Base-by-base conservation (phyloP, 257 asterid genomes). In the Echium plantagineum region DNA sequence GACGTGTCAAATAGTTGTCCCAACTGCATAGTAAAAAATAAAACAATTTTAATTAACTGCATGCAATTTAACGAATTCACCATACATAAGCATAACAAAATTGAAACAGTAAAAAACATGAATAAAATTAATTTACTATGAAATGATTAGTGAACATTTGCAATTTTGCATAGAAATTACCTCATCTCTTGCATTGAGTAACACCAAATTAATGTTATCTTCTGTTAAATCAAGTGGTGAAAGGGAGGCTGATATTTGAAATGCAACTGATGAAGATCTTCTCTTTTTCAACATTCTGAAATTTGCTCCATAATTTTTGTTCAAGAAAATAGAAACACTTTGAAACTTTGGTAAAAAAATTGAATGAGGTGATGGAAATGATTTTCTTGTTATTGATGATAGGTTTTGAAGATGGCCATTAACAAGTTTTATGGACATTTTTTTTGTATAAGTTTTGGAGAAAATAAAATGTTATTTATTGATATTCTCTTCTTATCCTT, bases 1-100 rank as follows among this genome's bases (percentile, higher is more conserved):
- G 94, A 76, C 56, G 77, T 62, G 60, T 91, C 98, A 51, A 91
- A 91, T 47, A 91, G 83, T 32, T 91, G 96, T 22, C 80, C 95
- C 76, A 88, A 69, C 96, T 91, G 89, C 83, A 82, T 1, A 52
- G 12, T 58, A 55, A 66, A 61, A 55, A 49, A 47, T 15, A 5
- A 5, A 4, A 17, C 47, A 21, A 56, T 56, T 21, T n/a, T n/a
- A n/a, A n/a, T n/a, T n/a, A n/a, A n/a, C n/a, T n/a, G n/a, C n/a
- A n/a, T n/a, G n/a, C n/a, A n/a, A n/a, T n/a, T n/a, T n/a, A n/a
- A n/a, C n/a, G n/a, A n/a, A n/a, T n/a, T n/a, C n/a, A n/a, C n/a
- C n/a, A n/a, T n/a, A n/a, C n/a, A n/a, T 24, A 24, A 24, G 26
- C 3, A 58, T 20, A 15, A 13, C 18, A 22, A 31, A 24, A 51